Evolutionary conservation across 2,329 filamentous ascomycete genomes (phyloP).

Genomic region (Fusarium bulbicola): DNA sequence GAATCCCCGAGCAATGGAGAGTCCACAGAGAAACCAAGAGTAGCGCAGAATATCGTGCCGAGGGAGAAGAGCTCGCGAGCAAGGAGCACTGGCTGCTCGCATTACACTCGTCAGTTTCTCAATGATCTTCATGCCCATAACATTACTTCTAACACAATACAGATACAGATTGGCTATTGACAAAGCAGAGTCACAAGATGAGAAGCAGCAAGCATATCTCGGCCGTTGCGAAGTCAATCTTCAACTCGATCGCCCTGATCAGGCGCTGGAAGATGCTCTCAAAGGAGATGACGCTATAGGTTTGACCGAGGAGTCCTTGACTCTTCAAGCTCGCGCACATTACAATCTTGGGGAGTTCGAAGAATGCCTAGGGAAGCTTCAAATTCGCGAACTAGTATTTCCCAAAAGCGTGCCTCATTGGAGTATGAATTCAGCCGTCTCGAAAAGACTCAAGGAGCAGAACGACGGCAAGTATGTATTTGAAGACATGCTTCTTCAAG

Average conservation of each 20-base stretch:
- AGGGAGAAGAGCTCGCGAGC: constrained; percentile 49
- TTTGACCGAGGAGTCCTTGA: constrained; percentile 54
- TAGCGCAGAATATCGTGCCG: constrained; percentile 27
- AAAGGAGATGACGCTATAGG: constrained; percentile 12
- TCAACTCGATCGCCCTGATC: constrained; percentile 39
- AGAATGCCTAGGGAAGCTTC: constrained; percentile 48
- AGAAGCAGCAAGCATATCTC: constrained; percentile 46
- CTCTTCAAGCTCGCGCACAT: constrained; percentile 55
- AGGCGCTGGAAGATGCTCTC: constrained; percentile 45
- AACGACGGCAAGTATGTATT: constrained; percentile 51
- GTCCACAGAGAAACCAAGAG: neutral
- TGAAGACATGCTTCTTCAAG: constrained; percentile 48
- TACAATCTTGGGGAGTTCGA: constrained; percentile 54
- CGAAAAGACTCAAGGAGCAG: constrained; percentile 50
- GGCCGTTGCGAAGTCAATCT: constrained; percentile 51
- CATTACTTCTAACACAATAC: neutral
- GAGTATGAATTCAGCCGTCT: constrained; percentile 29
- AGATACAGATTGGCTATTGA: constrained; percentile 12
- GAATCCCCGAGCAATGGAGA: constrained; percentile 52
- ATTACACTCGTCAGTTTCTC: constrained; percentile 43
- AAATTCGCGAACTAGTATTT: constrained; percentile 43
- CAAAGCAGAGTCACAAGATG: constrained; percentile 32
- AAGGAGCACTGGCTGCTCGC: constrained; percentile 43
- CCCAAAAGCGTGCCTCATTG: constrained; percentile 44
- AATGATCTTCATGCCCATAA: fast-evolving